These are phyloP conservation scores for Epichloe typhina DNA, from an alignment of 2,329 filamentous ascomycete species.

Conservation along the genomic window DNA sequence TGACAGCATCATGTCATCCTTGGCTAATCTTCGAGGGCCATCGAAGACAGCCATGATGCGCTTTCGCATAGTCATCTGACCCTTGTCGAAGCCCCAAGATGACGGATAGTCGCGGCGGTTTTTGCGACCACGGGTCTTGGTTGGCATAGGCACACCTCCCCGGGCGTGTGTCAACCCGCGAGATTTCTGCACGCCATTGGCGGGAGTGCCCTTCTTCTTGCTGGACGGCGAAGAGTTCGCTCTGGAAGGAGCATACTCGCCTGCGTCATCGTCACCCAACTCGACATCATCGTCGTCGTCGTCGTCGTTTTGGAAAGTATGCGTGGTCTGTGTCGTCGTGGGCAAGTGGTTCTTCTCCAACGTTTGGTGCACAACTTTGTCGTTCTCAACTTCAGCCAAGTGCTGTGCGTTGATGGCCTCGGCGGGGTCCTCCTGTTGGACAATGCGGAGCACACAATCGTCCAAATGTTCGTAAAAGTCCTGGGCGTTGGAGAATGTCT, in stretches of 20 bases:
- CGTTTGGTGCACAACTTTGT: conserved; percentile 47
- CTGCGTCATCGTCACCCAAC: conserved; percentile 40
- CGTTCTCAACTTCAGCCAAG: conserved; percentile 51
- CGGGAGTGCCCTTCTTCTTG: conserved; percentile 44
- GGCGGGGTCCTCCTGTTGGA: conserved; percentile 57
- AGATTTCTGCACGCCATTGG: conserved; percentile 49
- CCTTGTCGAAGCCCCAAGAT: conserved; percentile 83
- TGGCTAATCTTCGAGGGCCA: conserved; percentile 74
- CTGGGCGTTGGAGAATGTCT: conserved; percentile 82
- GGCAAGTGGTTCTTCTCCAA: conserved; percentile 51
- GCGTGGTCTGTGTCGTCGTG: conserved; percentile 29
- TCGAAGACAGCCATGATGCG: conserved; percentile 89
- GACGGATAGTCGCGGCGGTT: conserved; percentile 87
- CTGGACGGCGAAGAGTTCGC: conserved; percentile 25
- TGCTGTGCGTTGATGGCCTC: conserved; percentile 57
- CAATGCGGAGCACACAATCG: conserved; percentile 58
- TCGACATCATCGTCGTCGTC: conserved; percentile 28
- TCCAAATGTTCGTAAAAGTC: conserved; percentile 98
- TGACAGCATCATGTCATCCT: conserved; percentile 98
- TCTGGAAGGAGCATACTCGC: conserved; percentile 30
- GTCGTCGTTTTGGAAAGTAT: conserved; percentile 27
- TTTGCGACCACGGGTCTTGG: conserved; percentile 60
- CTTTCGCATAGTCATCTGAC: conserved; percentile 98
- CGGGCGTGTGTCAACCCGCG: conserved; percentile 67
- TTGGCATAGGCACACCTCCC: conserved; percentile 49